These are phyloP conservation scores for Knoxdaviesia proteae DNA, from an alignment of 2,329 filamentous ascomycete genomes.

Conservation along the genomic window DNA sequence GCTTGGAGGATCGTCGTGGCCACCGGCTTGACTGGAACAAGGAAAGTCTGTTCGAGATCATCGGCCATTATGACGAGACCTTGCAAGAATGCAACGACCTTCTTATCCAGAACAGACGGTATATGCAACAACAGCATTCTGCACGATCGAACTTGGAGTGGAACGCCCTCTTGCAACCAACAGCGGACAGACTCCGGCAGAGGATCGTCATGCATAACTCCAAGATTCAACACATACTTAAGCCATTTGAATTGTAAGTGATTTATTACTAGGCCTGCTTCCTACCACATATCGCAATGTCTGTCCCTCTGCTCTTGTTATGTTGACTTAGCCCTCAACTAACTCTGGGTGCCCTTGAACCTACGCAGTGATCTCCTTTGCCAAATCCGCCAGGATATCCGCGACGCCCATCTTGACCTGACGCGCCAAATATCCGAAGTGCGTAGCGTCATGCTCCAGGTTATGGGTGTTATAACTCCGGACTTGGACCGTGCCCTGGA, in stretches of 20 bases:
- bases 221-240: slow-evolving; percentile 13
- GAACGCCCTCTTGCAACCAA: slow-evolving; percentile 15
- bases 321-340: no score
- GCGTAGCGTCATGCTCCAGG: slow-evolving; percentile 2
- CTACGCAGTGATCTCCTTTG: slow-evolving; percentile 12
- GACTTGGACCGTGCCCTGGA: slow-evolving; percentile 6
- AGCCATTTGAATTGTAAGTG: slow-evolving; percentile 16
- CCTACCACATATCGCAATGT: no score
- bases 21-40: slow-evolving; percentile 6
- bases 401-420: slow-evolving; percentile 6
- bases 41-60: slow-evolving; percentile 7
- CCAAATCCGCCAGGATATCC: slow-evolving; percentile 9
- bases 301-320: no score
- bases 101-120: slow-evolving; percentile 11
- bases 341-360: neutral
- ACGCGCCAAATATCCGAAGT: slow-evolving; percentile 5
- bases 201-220: slow-evolving; percentile 14
- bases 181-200: slow-evolving; percentile 12
- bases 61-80: slow-evolving; percentile 13
- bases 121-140: slow-evolving; percentile 7
- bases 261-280: neutral
- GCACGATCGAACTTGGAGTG: slow-evolving; percentile 14
- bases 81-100: slow-evolving; percentile 13
- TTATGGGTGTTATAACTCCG: slow-evolving; percentile 7
- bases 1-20: slow-evolving; percentile 7